Evolutionary conservation across 495 filamentous ascomycete species (phyloP).

Genomic region (Tuber umbilicatum): DNA sequence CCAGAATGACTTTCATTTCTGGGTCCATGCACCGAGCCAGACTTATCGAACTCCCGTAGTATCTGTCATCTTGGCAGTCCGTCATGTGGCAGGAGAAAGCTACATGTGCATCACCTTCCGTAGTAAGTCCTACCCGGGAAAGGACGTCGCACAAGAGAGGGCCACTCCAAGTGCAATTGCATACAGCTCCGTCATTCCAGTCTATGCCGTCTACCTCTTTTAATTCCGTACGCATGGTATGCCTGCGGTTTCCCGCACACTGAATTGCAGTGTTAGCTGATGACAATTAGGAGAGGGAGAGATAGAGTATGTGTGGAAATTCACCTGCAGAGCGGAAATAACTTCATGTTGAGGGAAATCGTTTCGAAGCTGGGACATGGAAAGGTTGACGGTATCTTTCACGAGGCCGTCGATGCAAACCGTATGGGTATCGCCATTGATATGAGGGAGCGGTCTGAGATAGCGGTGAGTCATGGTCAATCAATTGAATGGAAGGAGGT

Average conservation of each 20-base stretch:
- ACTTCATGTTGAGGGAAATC: constrained; percentile 52
- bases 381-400: constrained; percentile 23
- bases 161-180: constrained; percentile 57
- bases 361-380: constrained; percentile 43
- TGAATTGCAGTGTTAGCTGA: constrained; percentile 27
- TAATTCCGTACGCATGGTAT: constrained; percentile 58
- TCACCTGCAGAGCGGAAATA: constrained; percentile 48
- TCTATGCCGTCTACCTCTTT: constrained; percentile 59
- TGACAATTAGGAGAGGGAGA: not conserved
- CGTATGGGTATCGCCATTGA: constrained; percentile 30
- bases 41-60: constrained; percentile 53
- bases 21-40: constrained; percentile 48
- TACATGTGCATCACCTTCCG: constrained; percentile 45
- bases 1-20: constrained; percentile 51
- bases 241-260: constrained; percentile 59
- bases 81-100: constrained; percentile 52
- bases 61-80: constrained; percentile 51
- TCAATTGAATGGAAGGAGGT: not conserved
- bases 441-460: constrained; percentile 39
- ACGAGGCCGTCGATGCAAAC: constrained; percentile 37
- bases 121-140: constrained; percentile 43
- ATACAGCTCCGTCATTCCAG: constrained; percentile 58
- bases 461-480: not conserved
- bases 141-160: constrained; percentile 54
- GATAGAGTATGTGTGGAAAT: not conserved